phyloP scores from a whole-genome alignment of 2,329 filamentous ascomycete species.

The Monilinia aucupariae region DNA sequence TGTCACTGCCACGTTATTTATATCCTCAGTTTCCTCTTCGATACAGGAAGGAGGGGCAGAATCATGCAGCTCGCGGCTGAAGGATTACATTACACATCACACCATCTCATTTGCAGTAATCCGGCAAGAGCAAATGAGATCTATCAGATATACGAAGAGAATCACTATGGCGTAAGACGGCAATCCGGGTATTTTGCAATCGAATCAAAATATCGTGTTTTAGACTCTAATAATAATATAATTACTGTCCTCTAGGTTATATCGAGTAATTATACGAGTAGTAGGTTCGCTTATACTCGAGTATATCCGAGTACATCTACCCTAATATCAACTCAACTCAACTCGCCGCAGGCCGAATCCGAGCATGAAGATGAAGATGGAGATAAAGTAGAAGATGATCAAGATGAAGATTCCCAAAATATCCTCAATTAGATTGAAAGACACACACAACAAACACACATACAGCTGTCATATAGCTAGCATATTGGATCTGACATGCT shows the following conservation, averaged over 20 bases:
- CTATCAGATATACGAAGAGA: constrained; percentile 5
- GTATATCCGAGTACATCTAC: background rate
- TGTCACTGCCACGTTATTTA: constrained; percentile 1
- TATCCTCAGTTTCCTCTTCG: background rate
- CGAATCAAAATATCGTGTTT: background rate
- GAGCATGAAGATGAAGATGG: too few species aligned
- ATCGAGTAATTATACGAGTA: too few species aligned
- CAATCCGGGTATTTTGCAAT: too few species aligned
- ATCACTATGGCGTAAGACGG: background rate
- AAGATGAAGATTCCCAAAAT: constrained; percentile 5
- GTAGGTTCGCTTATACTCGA: background rate
- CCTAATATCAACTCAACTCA: background rate
- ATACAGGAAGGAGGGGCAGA: background rate
- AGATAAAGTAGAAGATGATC: too few species aligned
- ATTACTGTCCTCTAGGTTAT: too few species aligned
- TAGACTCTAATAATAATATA: background rate
- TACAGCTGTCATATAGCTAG: constrained; percentile 4
- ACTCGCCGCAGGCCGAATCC: background rate
- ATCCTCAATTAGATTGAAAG: background rate
- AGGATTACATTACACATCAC: constrained; percentile 10
- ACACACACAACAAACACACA: background rate
- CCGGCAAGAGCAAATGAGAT: background rate
- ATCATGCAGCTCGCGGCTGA: constrained; percentile 1
- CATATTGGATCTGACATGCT: constrained; percentile 9
- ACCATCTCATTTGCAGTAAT: background rate